Base-by-base conservation (phyloP, 371 early-diverging fungal species). In the Actinomortierella wolfii region DNA sequence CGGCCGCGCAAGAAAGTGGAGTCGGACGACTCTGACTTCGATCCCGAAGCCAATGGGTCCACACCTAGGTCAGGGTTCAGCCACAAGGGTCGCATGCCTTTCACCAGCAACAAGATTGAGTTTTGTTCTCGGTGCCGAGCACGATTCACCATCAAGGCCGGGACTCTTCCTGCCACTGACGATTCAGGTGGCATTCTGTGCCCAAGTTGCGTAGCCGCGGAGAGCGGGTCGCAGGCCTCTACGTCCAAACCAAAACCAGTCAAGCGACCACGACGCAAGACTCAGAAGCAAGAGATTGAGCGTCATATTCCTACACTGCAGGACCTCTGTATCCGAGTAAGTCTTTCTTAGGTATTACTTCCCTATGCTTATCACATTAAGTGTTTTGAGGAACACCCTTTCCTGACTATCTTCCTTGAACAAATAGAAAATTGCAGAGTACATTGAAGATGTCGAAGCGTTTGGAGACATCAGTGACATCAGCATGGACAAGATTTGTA, bases 361-460 rank as follows among this genome's bases (percentile, higher is more conserved):
- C n/a, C n/a, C n/a, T n/a, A n/a, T n/a, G n/a, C n/a, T n/a, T n/a
- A n/a, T n/a, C n/a, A n/a, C n/a, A n/a, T n/a, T n/a, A n/a, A n/a
- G n/a, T n/a, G n/a, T n/a, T n/a, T n/a, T n/a, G n/a, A n/a, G n/a
- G n/a, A n/a, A n/a, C n/a, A n/a, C n/a, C n/a, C n/a, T n/a, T n/a
- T n/a, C n/a, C n/a, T n/a, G n/a, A n/a, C n/a, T n/a, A n/a, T n/a
- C n/a, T n/a, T n/a, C n/a, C 15, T 26, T 48, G 15, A 63, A 28
- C 13, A 52, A 41, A 47, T 50, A 89, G 79, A 69, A 86, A 24
- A 83, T 94, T 52, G 91, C 88, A 4, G 76, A 80, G 46, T 80
- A 88, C 56, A 87, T 95, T 51, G 90, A 92, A 45, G 83, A 86
- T 60, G 89, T 96, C 0, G 93, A 93, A 48, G 84, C 82, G 5